A percentile compares a stretch with the other conserved stretches of the same genome.
Evolutionary conservation across 345 rosid genomes (phyloP).

Genomic region (Hypericum androsaemum): DNA sequence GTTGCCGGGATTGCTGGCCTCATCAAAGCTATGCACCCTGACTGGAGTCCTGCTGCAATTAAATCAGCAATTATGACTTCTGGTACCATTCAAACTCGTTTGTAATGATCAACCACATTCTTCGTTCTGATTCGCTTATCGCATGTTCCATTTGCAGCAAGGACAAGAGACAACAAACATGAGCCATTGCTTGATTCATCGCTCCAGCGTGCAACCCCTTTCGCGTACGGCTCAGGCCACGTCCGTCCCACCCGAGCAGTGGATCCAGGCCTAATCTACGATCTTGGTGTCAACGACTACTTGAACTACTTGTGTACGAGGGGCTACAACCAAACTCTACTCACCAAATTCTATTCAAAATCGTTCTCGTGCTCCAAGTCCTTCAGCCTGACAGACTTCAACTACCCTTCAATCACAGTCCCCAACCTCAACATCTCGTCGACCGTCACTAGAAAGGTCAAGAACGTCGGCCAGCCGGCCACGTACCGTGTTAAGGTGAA

Average conservation of each 20-base stretch:
- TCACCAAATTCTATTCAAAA: too few species aligned
- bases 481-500: constrained; percentile 6
- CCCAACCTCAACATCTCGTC: too few species aligned
- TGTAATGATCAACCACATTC: not conserved
- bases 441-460: too few species aligned
- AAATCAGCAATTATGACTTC: not conserved
- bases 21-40: not conserved
- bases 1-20: not conserved
- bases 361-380: too few species aligned
- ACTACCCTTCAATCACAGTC: too few species aligned
- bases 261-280: too few species aligned
- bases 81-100: not conserved
- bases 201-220: not conserved
- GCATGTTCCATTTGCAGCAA: not conserved
- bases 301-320: too few species aligned
- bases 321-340: too few species aligned
- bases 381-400: too few species aligned
- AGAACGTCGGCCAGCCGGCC: not conserved
- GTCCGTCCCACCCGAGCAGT: too few species aligned
- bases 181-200: not conserved
- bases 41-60: constrained; percentile 1
- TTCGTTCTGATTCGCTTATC: not conserved
- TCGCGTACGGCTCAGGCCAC: too few species aligned
- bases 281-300: too few species aligned
- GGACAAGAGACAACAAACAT: not conserved